Base-by-base conservation (phyloP, 2,329 filamentous ascomycete species). In the Acarospora socialis region DNA sequence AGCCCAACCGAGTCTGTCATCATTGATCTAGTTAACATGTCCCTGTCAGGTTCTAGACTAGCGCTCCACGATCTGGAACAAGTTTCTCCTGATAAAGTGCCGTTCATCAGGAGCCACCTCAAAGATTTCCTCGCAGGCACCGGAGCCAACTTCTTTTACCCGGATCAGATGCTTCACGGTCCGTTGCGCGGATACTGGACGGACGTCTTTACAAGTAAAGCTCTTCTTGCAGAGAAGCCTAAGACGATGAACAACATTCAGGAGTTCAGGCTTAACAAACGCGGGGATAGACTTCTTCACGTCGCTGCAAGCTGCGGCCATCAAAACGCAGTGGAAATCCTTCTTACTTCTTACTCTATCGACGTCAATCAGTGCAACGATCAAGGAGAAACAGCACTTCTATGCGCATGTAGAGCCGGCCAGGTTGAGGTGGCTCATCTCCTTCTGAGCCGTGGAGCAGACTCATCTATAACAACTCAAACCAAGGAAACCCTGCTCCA, bases 91-190 rank as follows among this genome's bases (percentile, higher is more conserved):
- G 26, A 34, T 6, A 19, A 30, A 21, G 19, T 13, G 18, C n/a
- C 15, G 10, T 15, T 20, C 15, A 18, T 21, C 2, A 14, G 19
- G 5, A 24, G 15, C 13, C 21, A 12, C 4, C 10, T 37, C 12
- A 9, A 10, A 4, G 34, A 40, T 36, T n/a, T 38, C 14, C 13
- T 20, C 30, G 18, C 26, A 32, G 23, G 35, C 30, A 29, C 41
- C 25, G 24, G 36, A 10, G 16, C 40, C 20, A 7, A 21, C 9
- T 33, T 32, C 35, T 23, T 37, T 12, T n/a, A 20, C 13, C 13
- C 10, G 4, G 17, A 19, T 21, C 21, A 37, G 21, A 37, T 37
- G 35, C 31, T 37, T 9, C n/a, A 34, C 18, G 35, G 30, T 24
- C 19, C 19, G 10, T 30, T 25, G n/a, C 35, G 34, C 14, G 21